phyloP scores from a whole-genome alignment of 1,139 yeast species.

The Eremothecium cymbalariae region DNA sequence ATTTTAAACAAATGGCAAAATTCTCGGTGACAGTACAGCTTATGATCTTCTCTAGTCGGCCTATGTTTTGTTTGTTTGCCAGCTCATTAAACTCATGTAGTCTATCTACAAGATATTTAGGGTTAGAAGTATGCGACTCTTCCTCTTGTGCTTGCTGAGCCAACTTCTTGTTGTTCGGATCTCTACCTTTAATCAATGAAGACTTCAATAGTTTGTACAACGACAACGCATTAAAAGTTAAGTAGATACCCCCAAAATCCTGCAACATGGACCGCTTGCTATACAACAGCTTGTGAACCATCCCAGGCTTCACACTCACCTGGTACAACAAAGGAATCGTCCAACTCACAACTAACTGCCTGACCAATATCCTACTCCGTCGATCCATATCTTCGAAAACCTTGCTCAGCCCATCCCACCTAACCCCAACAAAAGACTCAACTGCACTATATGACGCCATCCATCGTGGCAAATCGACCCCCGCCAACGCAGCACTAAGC shows the following conservation, averaged over 20 bases:
- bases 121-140: conserved; percentile 12
- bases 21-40: conserved; percentile 20
- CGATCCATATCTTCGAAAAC: conserved; percentile 7
- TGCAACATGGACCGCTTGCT: conserved; percentile 12
- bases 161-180: neutral
- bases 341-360: conserved; percentile 15
- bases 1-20: conserved; percentile 20
- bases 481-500: conserved; percentile 3
- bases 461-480: conserved; percentile 15
- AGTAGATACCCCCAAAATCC: conserved; percentile 17
- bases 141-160: neutral
- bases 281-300: conserved; percentile 13
- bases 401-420: too few relatives aligned
- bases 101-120: conserved; percentile 21
- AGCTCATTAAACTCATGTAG: conserved; percentile 23
- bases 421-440: conserved; percentile 14
- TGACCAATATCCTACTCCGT: conserved; percentile 7
- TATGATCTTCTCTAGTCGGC: conserved; percentile 17
- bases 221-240: conserved; percentile 18
- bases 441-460: conserved; percentile 13
- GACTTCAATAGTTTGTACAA: conserved; percentile 13
- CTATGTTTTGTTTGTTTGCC: conserved; percentile 11
- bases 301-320: conserved; percentile 6
- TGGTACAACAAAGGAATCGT: conserved; percentile 13
- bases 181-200: conserved; percentile 6